Evolutionary conservation across 2,329 filamentous ascomycete species (phyloP), one percentile per base, ranked within the genome.

Genomic region (Clonostachys solani): DNA sequence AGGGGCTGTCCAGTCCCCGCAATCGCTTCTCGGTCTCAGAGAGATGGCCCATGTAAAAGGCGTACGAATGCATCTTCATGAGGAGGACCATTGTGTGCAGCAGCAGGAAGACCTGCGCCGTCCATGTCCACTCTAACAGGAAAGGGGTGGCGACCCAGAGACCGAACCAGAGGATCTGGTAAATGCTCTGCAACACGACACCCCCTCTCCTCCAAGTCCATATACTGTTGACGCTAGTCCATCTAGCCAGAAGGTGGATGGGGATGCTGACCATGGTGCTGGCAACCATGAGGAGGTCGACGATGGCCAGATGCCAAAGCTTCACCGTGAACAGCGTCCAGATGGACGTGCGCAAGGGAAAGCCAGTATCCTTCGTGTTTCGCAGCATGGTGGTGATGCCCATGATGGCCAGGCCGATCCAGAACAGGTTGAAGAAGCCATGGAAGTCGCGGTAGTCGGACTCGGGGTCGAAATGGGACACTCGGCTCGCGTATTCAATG

Each of bases 11-110:
- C 34, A 99, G 83, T 38, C 83, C 83, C 47, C 80, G 81, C 12
- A 99, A 76, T 12, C 90, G 85, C 61, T 86, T 84, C 64, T 95
- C 82, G 0, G 90, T 95, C 64, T 94, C 89, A 55, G 87, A 89
- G 15, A 99, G 75, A 65, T 99, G 94, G 12, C 94, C 94, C 59
- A 96, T 97, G 73, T 99, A 99, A 66, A 97, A 99, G 19, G 90
- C 88, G 61, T 96, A 99, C 6, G 92, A 96, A 66, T 99, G 94
- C 83, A 97, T 94, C 75, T 99, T 99, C 94, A 99, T 99, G 44
- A 96, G 83, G 17, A 99, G 77, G 8, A 89, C 86, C 68, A 99
- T 83, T 40, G 91, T 86, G 67, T 99, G 94, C 34, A 99, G 75
- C 12, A 92, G 86, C 56, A 99, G 81, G 65, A 95, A 99, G 37